These are phyloP conservation scores for Penicillium roqueforti DNA, from an alignment of 495 filamentous ascomycete genomes.

Conservation along the genomic window DNA sequence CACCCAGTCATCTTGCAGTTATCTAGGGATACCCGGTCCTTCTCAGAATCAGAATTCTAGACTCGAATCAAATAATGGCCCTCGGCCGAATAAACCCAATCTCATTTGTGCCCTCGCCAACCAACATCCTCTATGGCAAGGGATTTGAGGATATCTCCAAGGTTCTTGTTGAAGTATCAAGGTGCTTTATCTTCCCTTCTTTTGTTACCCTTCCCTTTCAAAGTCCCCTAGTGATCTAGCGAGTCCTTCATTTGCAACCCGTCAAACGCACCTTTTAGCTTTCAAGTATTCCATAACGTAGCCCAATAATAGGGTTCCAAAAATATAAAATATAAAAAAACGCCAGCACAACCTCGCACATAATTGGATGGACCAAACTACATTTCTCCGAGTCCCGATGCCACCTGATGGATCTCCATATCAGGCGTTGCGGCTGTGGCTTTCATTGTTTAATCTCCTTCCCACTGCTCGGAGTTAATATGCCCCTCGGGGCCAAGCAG, in stretches of 20 bases:
- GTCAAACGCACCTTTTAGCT: background rate
- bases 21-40: background rate
- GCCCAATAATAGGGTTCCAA: background rate
- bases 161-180: background rate
- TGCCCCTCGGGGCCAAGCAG: constrained; percentile 2
- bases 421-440: constrained; percentile 3
- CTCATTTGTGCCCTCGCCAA: background rate
- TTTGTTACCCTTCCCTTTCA: background rate
- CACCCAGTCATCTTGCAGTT: background rate
- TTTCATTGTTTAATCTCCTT: too few species aligned
- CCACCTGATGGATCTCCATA: constrained; percentile 7
- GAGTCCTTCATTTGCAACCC: background rate
- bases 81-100: background rate
- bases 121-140: too few species aligned
- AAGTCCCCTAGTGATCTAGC: background rate
- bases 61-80: background rate
- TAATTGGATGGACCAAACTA: background rate
- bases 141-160: background rate
- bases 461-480: background rate
- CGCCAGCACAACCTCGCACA: background rate
- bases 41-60: background rate
- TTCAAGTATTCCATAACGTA: background rate
- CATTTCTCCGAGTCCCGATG: background rate
- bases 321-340: background rate
- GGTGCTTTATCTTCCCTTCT: background rate